Evolutionary conservation across 2,329 filamentous ascomycete genomes (phyloP).

Genomic region (Monosporascus sp.): DNA sequence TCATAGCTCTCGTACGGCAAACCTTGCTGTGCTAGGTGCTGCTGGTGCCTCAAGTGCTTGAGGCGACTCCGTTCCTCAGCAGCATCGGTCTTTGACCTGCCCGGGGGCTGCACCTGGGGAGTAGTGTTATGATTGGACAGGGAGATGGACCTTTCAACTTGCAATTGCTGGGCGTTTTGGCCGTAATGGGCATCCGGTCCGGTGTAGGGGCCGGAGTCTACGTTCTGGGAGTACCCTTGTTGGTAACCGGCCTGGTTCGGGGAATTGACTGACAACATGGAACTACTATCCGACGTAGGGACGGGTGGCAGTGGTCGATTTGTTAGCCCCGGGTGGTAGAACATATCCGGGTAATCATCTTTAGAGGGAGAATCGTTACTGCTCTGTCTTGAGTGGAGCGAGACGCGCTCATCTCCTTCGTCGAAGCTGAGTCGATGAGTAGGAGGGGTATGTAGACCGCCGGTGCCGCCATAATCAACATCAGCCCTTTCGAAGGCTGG

Average conservation of each 20-base stretch:
- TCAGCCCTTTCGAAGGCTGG: slow-evolving; percentile 55
- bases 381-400: slow-evolving; percentile 49
- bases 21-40: slow-evolving; percentile 48
- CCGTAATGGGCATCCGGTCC: slow-evolving; percentile 47
- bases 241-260: slow-evolving; percentile 42
- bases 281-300: slow-evolving; percentile 57
- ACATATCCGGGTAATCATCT: slow-evolving; percentile 81
- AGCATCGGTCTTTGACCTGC: slow-evolving; percentile 89
- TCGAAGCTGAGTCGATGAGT: slow-evolving; percentile 80
- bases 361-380: slow-evolving; percentile 61
- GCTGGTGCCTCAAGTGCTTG: slow-evolving; percentile 47
- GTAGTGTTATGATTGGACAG: slow-evolving; percentile 76
- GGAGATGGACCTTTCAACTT: slow-evolving; percentile 70
- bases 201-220: slow-evolving; percentile 38
- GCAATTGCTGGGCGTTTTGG: slow-evolving; percentile 37
- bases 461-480: slow-evolving; percentile 86
- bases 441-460: slow-evolving; percentile 73
- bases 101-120: slow-evolving; percentile 73
- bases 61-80: slow-evolving; percentile 58
- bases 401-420: slow-evolving; percentile 76
- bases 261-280: slow-evolving; percentile 42
- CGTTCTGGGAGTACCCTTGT: slow-evolving; percentile 43
- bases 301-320: slow-evolving; percentile 59
- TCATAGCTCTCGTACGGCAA: slow-evolving; percentile 53
- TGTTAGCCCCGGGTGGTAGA: slow-evolving; percentile 81